Conservation (phyloP, 768 basidiomycete species). For the Antrodiella citrinella region DNA sequence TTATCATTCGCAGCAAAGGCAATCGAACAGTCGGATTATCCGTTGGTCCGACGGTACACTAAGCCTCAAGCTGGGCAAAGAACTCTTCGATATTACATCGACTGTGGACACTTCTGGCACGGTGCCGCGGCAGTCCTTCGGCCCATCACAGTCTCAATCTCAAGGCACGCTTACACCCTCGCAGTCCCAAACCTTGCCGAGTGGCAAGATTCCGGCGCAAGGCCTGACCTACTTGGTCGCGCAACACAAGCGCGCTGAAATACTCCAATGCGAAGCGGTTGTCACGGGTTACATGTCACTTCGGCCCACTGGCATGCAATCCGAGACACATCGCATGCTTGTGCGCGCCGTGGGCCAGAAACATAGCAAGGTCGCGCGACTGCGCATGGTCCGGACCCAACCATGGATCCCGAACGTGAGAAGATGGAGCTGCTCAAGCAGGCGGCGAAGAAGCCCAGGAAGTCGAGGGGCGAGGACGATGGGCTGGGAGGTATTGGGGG, state of each 20-base stretch:
- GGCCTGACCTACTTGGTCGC: conserved; percentile 86
- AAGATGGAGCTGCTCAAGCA: conserved; percentile 59
- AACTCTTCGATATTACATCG: conserved; percentile 86
- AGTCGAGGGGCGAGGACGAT: conserved; percentile 41
- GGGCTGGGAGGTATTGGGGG: conserved; percentile 27
- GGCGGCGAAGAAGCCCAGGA: conserved; percentile 56
- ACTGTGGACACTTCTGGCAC: conserved; percentile 71
- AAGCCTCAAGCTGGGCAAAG: conserved; percentile 87
- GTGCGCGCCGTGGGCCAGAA: conserved; percentile 82
- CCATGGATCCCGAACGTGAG: conserved; percentile 68
- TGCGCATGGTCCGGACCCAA: conserved; percentile 75
- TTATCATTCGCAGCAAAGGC: conserved; percentile 60
- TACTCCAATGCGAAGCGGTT: conserved; percentile 80
- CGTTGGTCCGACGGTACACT: conserved; percentile 94
- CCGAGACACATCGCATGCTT: conserved; percentile 82
- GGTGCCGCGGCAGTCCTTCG: conserved; percentile 47
- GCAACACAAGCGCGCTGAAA: conserved; percentile 78
- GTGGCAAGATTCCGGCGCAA: conserved; percentile 40
- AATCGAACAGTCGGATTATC: conserved; percentile 87
- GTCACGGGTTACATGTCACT: conserved; percentile 79
- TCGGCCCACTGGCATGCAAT: conserved; percentile 85
- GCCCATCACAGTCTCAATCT: conserved; percentile 32
- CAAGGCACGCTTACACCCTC: conserved; percentile 17
- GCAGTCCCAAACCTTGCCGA: conserved; percentile 22
- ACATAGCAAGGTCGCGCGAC: conserved; percentile 71